Evolutionary conservation across 768 basidiomycete species (phyloP).

Genomic region (Calocera viscosa): DNA sequence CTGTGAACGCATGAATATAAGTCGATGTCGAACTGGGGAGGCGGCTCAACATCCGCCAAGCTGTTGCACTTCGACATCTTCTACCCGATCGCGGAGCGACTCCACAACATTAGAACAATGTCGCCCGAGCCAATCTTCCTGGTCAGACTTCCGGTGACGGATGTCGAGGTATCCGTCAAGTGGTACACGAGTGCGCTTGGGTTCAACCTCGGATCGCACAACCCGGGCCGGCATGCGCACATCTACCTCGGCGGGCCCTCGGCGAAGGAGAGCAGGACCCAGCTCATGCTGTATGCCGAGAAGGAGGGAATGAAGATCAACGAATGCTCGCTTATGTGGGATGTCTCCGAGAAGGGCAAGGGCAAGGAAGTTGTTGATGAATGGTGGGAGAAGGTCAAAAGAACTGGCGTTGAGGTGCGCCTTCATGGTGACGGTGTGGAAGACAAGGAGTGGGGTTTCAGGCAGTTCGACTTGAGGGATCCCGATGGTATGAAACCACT

Average conservation of each 20-base stretch:
- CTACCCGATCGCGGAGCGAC: neutral
- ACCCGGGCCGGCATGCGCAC: neutral
- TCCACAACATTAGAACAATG: neutral
- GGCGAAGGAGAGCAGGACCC: neutral
- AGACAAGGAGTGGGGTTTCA: neutral
- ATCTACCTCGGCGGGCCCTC: constrained; percentile 5
- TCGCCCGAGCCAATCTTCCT: neutral
- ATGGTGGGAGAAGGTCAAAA: neutral
- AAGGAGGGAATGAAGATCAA: neutral
- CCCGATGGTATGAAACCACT: neutral
- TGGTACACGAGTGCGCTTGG: neutral
- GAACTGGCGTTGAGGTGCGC: neutral
- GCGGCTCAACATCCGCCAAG: neutral
- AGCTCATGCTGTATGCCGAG: neutral
- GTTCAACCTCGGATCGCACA: neutral
- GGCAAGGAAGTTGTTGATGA: constrained; percentile 2
- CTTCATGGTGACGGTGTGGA: neutral
- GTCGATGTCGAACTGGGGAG: too few species aligned
- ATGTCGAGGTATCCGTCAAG: neutral
- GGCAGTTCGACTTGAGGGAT: constrained; percentile 6
- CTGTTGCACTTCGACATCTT: constrained; percentile 8
- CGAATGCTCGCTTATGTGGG: neutral
- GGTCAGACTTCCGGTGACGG: neutral
- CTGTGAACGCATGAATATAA: too few species aligned
- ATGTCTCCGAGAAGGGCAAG: neutral